Conservation (phyloP, 305 asterid species). For the Fraxinus velutina region DNA sequence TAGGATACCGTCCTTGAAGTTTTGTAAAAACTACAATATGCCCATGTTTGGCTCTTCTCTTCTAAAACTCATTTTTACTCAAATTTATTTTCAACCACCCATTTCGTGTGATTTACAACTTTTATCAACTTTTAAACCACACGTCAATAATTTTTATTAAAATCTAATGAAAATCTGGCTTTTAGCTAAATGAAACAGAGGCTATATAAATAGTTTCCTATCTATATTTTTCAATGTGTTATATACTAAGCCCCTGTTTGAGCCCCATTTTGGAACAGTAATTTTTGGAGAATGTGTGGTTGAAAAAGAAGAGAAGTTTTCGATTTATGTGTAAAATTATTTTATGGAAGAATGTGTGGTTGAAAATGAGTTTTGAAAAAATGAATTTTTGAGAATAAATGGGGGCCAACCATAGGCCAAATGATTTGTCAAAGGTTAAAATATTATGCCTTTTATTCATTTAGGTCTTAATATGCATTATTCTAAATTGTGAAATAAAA, state of each 20-base stretch:
- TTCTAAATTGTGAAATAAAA: neutral
- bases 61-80: neutral
- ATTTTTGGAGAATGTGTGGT: neutral
- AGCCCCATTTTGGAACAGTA: neutral
- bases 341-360: neutral
- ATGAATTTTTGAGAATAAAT: neutral
- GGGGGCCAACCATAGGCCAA: neutral
- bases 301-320: neutral
- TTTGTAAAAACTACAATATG: neutral
- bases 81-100: neutral
- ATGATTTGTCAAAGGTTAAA: neutral
- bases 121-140: neutral
- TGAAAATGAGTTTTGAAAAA: neutral
- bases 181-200: neutral
- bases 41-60: neutral
- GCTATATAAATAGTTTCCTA: neutral
- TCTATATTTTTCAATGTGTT: neutral
- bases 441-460: neutral
- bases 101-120: neutral
- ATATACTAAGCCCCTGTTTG: neutral
- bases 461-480: neutral
- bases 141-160: neutral
- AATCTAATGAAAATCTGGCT: neutral
- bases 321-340: neutral
- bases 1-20: slow-evolving; percentile 14